A percentile compares a stretch with the other conserved stretches of the same genome.
Conservation (phyloP, 140 eudicot species). For the Ambrosia hybrid region DNA sequence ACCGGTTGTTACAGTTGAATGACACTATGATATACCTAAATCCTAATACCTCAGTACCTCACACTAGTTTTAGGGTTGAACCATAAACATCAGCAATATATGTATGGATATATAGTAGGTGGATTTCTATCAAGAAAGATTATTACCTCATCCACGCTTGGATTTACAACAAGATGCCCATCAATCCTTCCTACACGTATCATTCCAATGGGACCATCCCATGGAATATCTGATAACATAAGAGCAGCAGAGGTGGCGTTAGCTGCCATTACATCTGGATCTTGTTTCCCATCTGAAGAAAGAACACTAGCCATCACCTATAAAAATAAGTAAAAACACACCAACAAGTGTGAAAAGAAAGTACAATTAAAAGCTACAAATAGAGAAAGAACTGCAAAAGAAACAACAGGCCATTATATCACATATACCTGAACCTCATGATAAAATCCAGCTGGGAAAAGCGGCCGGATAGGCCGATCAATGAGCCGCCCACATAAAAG, state of each 20-base stretch:
- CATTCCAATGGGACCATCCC: slow-evolving; percentile 98
- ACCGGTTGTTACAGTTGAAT: too few relatives aligned
- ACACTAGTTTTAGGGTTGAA: too few relatives aligned
- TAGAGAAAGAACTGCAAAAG: background rate
- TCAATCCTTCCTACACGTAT: slow-evolving; percentile 84
- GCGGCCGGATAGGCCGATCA: slow-evolving; percentile 93
- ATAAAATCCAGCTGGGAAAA: slow-evolving; percentile 88
- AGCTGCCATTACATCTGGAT: slow-evolving; percentile 97
- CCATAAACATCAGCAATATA: too few relatives aligned
- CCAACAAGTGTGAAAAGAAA: background rate
- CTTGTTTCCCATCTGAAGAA: slow-evolving; percentile 94
- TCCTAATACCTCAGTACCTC: too few relatives aligned
- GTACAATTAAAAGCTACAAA: slow-evolving; percentile 1
- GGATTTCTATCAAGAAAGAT: background rate
- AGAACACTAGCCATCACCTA: slow-evolving; percentile 94
- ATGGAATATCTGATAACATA: slow-evolving; percentile 95
- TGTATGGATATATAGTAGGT: background rate
- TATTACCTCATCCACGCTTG: slow-evolving; percentile 92
- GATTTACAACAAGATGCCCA: slow-evolving; percentile 81
- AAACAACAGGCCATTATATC: slow-evolving; percentile 14
- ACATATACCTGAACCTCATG: slow-evolving; percentile 78
- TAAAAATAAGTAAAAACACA: background rate
- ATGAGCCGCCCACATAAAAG: slow-evolving; percentile 85
- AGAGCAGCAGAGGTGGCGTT: slow-evolving; percentile 98
- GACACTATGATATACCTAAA: too few relatives aligned